Percentiles rank a stretch among this genome's conserved stretches.
Conservation (phyloP, 768 basidiomycete genomes). For the Amanita phalloides region DNA sequence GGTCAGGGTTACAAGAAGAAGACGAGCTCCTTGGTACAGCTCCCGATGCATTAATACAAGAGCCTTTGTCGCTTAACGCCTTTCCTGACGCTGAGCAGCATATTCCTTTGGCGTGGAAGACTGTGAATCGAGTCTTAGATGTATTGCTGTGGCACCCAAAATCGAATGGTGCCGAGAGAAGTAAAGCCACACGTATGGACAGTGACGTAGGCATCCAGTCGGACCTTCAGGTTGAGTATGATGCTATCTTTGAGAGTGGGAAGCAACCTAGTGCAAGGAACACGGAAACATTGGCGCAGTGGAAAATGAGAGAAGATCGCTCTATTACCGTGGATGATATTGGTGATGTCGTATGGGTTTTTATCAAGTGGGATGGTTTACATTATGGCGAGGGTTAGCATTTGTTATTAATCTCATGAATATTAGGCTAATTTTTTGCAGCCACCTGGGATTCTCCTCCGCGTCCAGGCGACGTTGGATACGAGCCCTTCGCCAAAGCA, state of each 20-base stretch:
- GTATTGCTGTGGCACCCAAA: constrained; percentile 51
- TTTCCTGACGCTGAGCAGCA: constrained; percentile 60
- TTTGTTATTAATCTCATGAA: background rate
- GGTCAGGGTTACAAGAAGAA: constrained; percentile 22
- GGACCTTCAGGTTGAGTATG: constrained; percentile 19
- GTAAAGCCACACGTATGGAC: constrained; percentile 12
- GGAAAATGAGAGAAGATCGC: constrained; percentile 35
- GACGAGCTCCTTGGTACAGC: constrained; percentile 29
- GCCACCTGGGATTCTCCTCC: constrained; percentile 95
- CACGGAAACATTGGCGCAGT: constrained; percentile 53
- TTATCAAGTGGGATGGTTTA: constrained; percentile 89
- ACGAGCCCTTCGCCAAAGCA: constrained; percentile 56
- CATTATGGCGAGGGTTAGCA: constrained; percentile 82
- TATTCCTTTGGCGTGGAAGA: constrained; percentile 78
- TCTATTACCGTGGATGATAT: constrained; percentile 38
- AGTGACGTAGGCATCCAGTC: constrained; percentile 16
- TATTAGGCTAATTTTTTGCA: constrained; percentile 19
- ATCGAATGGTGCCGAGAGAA: constrained; percentile 9
- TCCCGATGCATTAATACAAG: constrained; percentile 17
- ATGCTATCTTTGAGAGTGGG: constrained; percentile 43
- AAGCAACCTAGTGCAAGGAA: constrained; percentile 47
- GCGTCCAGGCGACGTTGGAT: constrained; percentile 39
- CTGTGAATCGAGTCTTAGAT: constrained; percentile 86
- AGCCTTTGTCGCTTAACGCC: constrained; percentile 23
- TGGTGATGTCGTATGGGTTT: constrained; percentile 63